These are phyloP conservation scores for Chaetomium strumarium DNA, from an alignment of 2,329 filamentous ascomycete species.

Conservation along the genomic window DNA sequence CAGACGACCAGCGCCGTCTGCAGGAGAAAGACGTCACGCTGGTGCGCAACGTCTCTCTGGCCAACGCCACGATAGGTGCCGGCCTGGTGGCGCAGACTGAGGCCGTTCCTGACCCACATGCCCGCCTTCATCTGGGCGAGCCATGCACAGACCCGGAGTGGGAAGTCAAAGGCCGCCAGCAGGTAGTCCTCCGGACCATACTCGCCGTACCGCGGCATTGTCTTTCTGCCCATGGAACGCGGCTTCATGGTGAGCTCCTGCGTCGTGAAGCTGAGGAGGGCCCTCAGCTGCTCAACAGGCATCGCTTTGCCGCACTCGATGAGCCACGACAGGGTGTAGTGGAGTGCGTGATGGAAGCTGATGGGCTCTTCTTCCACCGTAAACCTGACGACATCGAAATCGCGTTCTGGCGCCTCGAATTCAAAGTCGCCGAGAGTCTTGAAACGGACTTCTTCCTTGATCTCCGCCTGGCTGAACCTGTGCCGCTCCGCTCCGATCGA, in stretches of 20 bases:
- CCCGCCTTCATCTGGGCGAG: constrained; percentile 95
- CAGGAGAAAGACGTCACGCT: constrained; percentile 88
- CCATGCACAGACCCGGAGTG: constrained; percentile 90
- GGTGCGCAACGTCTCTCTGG: constrained; percentile 86
- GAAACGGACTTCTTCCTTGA: constrained; percentile 81
- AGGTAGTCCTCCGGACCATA: constrained; percentile 70
- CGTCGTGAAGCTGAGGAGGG: constrained; percentile 65
- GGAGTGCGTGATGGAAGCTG: constrained; percentile 94
- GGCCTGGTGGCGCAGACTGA: constrained; percentile 92
- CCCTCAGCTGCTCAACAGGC: constrained; percentile 58
- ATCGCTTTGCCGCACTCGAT: constrained; percentile 82
- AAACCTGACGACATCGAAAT: constrained; percentile 74
- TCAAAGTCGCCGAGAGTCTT: constrained; percentile 73
- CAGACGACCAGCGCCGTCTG: constrained; percentile 88
- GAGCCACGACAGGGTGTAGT: constrained; percentile 95
- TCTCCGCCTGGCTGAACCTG: constrained; percentile 79
- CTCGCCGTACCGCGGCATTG: constrained; percentile 44
- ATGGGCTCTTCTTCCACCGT: constrained; percentile 84
- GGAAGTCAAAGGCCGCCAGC: constrained; percentile 86
- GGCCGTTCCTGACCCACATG: constrained; percentile 97
- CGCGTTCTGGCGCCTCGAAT: constrained; percentile 56
- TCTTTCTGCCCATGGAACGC: constrained; percentile 54
- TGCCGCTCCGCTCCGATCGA: constrained; percentile 83
- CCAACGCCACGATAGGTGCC: constrained; percentile 85
- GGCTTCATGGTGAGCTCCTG: constrained; percentile 63